Base-by-base conservation (phyloP, 2,329 filamentous ascomycete species). In the Sordariomycetes sp. region DNA sequence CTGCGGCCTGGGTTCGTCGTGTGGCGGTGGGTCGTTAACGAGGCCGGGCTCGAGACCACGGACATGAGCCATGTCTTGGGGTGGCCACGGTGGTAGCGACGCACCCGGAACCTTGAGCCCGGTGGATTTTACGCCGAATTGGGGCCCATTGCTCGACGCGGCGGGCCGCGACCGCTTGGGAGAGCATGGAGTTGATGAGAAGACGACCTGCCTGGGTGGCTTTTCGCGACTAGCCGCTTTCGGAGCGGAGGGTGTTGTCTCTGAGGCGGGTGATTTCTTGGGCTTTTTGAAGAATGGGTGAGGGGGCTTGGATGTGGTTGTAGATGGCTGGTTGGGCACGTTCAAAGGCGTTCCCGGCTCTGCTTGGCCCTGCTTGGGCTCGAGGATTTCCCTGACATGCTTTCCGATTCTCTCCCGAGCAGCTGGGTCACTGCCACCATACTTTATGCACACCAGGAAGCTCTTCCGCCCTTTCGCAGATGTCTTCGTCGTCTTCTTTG, bases 21-120 rank as follows among this genome's bases (percentile, higher is more conserved):
- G 18, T 22, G 28, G 12, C 8, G 34, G 20, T 34, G 12, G 7
- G 32, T 24, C 24, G 24, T 51, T 32, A 32, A 8, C 5, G n/a
- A 46, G 43, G 16, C 16, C 14, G 35, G 24, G 10, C 1, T 60
- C 61, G 28, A 58, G 48, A n/a, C 80, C 84, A 58, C 85, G 80
- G 50, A 91, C 71, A 68, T 90, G 88, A 1, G 77, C 71, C 67
- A 82, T 83, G 7, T 76, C 86, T 61, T 78, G 77, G 54, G 81
- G 79, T 43, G 89, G 89, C 86, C 89, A 94, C n/a, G 82, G 76
- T 3, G 89, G 81, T 58, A 88, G 77, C 61, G 76, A 74, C 10
- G 85, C 77, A 2, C 87, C 88, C 0, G 85, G 82, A n/a, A 87
- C 76, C 64, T 82, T 89, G 4, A 82, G 65, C 0, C 73, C 74